Percentiles rank a stretch among this genome's conserved stretches.
Conservation (phyloP, 176 grass and related monocot genomes). For the Hordeum vulgare region DNA sequence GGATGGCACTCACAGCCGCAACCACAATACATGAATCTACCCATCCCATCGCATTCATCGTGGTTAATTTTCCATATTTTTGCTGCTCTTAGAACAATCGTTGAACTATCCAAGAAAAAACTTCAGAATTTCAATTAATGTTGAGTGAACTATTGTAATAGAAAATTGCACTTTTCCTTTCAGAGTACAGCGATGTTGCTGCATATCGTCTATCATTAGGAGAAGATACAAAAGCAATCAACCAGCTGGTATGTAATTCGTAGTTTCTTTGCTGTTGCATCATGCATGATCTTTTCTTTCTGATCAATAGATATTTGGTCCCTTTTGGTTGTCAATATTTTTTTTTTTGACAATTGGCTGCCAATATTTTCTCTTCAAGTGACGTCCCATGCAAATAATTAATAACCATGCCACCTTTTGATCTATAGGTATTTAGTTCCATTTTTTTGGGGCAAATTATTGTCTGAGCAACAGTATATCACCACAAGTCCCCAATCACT, state of each 20-base stretch:
- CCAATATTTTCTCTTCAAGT: background rate
- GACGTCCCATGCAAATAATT: background rate
- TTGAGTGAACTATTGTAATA: background rate
- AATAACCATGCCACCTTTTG: background rate
- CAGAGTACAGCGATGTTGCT: constrained; percentile 94
- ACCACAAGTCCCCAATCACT: background rate
- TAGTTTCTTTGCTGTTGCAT: constrained; percentile 20
- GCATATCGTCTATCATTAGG: constrained; percentile 85
- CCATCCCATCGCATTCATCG: background rate
- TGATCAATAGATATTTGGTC: background rate
- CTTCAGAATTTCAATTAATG: background rate
- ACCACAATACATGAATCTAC: background rate
- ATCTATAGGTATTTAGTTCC: background rate
- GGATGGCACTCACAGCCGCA: background rate
- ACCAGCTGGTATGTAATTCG: constrained; percentile 71
- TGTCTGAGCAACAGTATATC: background rate
- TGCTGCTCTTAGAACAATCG: background rate
- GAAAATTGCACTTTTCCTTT: constrained; percentile 25
- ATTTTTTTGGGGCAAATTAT: background rate
- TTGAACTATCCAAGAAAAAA: background rate
- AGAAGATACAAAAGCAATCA: constrained; percentile 99
- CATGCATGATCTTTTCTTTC: background rate
- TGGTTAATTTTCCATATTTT: constrained; percentile 1
- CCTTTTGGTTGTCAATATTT: background rate
- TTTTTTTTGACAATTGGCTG: background rate